phyloP scores from a whole-genome alignment of 805 yeast genomes.

The Jamesozyma rosinii region DNA sequence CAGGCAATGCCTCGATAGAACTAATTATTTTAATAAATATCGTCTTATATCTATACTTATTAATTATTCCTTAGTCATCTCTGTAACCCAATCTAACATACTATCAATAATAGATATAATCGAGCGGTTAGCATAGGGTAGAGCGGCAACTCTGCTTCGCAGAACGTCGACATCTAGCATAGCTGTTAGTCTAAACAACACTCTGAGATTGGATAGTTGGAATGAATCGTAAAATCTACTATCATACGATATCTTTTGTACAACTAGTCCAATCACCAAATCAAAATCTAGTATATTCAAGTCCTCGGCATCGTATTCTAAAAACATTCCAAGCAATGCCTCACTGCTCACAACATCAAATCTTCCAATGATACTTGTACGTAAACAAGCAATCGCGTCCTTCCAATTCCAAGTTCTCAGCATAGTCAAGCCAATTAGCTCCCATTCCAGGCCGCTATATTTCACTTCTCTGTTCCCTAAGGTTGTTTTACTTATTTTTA shows the following conservation, averaged over 20 bases:
- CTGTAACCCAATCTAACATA: conserved; percentile 18
- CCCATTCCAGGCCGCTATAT: conserved; percentile 69
- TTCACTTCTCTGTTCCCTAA: conserved; percentile 28
- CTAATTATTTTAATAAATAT: too few species aligned
- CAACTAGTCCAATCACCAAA: conserved; percentile 34
- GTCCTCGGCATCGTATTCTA: conserved; percentile 10
- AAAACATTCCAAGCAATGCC: conserved; percentile 37
- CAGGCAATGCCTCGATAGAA: too few species aligned
- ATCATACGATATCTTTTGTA: conserved; percentile 51
- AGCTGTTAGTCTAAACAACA: conserved; percentile 34
- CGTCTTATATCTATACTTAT: not conserved
- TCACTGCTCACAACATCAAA: conserved; percentile 53
- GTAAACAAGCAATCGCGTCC: conserved; percentile 43
- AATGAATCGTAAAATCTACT: conserved; percentile 56
- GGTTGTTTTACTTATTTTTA: conserved; percentile 25
- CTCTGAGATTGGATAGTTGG: conserved; percentile 36
- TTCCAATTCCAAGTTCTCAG: conserved; percentile 40
- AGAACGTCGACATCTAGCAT: conserved; percentile 16
- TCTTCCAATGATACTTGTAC: conserved; percentile 46
- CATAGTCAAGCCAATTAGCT: conserved; percentile 51
- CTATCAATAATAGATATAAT: conserved; percentile 9
- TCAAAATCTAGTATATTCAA: conserved; percentile 24
- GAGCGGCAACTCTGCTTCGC: conserved; percentile 15
- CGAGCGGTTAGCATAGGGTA: conserved; percentile 7
- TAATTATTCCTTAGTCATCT: conserved; percentile 4